Base-by-base conservation (phyloP, 768 basidiomycete species). In the Pseudohyphozyma bogoriensis region DNA sequence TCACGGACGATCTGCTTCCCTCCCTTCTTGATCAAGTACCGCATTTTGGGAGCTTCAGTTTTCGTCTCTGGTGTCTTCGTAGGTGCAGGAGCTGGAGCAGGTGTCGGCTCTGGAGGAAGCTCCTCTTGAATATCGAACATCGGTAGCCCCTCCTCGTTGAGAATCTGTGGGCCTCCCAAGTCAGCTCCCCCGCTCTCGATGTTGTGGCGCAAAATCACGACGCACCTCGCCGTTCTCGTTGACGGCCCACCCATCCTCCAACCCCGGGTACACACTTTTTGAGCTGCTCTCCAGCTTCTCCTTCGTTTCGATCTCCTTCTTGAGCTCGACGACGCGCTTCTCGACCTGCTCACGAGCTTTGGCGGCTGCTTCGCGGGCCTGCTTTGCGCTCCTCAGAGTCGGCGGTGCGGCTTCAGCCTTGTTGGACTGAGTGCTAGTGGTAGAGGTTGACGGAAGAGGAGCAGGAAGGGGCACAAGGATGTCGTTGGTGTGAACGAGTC, bases 401-500 rank as follows among this genome's bases (percentile, higher is more conserved):
- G 31, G 42, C 15, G 22, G 36, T 4, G 51, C 51, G 7, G n/a
- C 28, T 35, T 46, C 56, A 8, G 12, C 29, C 16, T 22, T 15
- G n/a, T 13, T 20, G 3, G 51, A 37, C n/a, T n/a, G n/a, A n/a
- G n/a, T n/a, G n/a, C n/a, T n/a, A 4, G 51, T 24, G 4, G n/a
- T 4, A 24, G 51, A 26, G 7, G 51, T 7, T 4, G 33, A 18
- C 8, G 22, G 22, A n/a, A 15, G n/a, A 4, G 51, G 51, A 3
- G 36, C n/a, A 32, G 39, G 33, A 20, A 60, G 10, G 2, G 45
- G 42, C 26, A 53, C 55, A 4, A 60, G 62, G 47, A 68, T 62
- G 50, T 64, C 63, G 60, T 68, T 68, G 29, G 66, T 68, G 58
- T 68, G 63, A 7, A 65, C 42, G 35, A 68, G 58, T 36, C 62